phyloP scores from a whole-genome alignment of 768 basidiomycete genomes.

The Sporobolomyces roseus region DNA sequence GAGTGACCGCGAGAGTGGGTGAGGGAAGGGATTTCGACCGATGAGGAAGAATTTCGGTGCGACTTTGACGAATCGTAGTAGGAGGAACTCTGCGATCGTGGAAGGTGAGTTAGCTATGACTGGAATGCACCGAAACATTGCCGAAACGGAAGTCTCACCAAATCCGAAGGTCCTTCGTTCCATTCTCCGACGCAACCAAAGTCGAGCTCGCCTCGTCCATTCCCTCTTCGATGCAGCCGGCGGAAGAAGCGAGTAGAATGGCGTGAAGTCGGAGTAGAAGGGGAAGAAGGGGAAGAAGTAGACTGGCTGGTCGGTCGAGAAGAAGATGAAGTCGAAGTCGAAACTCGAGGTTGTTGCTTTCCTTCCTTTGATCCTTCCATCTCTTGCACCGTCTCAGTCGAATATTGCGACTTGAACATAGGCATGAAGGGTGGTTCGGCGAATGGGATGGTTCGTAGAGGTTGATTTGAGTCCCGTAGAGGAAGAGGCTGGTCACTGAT shows the following conservation, averaged over 20 bases:
- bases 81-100: neutral
- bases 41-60: slow-evolving; percentile 23
- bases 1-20: slow-evolving; percentile 37
- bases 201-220: slow-evolving; percentile 16
- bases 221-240: slow-evolving; percentile 8
- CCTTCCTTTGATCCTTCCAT: neutral
- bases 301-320: neutral
- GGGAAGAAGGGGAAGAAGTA: neutral
- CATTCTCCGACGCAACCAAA: slow-evolving; percentile 38
- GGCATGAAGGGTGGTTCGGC: slow-evolving; percentile 34
- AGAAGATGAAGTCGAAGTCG: neutral
- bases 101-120: neutral
- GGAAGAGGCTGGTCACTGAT: slow-evolving; percentile 1
- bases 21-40: slow-evolving; percentile 4
- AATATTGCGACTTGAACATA: slow-evolving; percentile 24
- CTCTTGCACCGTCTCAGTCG: neutral
- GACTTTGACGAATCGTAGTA: slow-evolving; percentile 8
- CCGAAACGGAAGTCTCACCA: slow-evolving; percentile 20
- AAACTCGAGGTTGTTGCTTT: neutral
- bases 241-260: slow-evolving; percentile 7
- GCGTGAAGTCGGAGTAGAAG: neutral
- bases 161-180: slow-evolving; percentile 23
- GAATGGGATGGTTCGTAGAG: slow-evolving; percentile 10
- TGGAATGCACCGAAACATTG: neutral
- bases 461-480: neutral